These are phyloP conservation scores for Crucibulum laeve DNA, from an alignment of 768 basidiomycete genomes.

Conservation along the genomic window DNA sequence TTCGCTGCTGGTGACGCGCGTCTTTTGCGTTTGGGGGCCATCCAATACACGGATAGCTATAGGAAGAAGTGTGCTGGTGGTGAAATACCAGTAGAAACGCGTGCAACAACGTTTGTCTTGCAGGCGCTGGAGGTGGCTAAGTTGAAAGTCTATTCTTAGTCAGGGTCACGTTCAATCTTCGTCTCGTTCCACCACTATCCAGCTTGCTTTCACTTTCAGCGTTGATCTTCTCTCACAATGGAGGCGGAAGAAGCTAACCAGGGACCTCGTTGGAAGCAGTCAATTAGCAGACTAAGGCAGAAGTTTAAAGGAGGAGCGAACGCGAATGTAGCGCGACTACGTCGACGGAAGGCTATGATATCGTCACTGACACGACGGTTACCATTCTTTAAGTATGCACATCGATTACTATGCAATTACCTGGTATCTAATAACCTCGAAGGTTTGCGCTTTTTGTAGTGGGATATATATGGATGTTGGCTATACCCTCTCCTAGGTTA, in stretches of 20 bases:
- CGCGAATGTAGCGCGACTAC: conserved; percentile 37
- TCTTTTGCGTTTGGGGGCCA: conserved; percentile 59
- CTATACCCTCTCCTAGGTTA: conserved; percentile 63
- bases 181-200: no score
- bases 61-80: neutral
- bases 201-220: no score
- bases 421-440: conserved; percentile 5
- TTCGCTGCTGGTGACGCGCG: conserved; percentile 39
- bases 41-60: conserved; percentile 13
- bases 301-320: neutral
- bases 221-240: neutral
- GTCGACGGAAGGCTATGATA: conserved; percentile 35
- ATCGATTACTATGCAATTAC: neutral
- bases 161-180: no score
- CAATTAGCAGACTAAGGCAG: neutral
- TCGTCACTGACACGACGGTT: conserved; percentile 28
- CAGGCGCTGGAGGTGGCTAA: no score
- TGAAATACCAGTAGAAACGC: neutral
- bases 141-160: no score
- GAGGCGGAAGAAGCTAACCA: neutral
- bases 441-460: conserved; percentile 55
- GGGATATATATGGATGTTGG: conserved; percentile 83
- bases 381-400: conserved; percentile 30
- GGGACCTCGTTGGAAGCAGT: neutral
- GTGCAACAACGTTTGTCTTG: no score